Evolutionary conservation across 1,284 basidiomycete species (phyloP), one percentile per base, ranked within the genome.

Genomic region (Sporisorium exsertum): DNA sequence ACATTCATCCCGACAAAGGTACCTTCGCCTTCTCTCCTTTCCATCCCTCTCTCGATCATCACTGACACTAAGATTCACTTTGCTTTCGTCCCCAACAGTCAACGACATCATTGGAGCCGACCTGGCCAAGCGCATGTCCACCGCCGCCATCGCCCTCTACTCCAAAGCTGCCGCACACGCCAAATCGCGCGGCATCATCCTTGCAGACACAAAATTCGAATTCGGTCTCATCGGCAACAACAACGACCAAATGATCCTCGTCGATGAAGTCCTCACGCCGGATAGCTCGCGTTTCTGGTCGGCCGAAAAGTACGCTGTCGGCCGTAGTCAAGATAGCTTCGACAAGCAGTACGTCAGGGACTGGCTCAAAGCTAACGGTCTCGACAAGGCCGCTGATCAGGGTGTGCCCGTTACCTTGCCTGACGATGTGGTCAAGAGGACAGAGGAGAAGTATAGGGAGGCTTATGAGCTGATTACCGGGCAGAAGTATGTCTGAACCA

Each of bases 251-350:
- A 89, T 98, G 54, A 93, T 97, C 78, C 89, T 99, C 45, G 92
- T 99, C 75, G 97, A 99, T 86, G 96, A 99, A 85, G 91, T 94
- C 18, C 90, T 99, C 58, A 99, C 97, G 0, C 95, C 96, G 7
- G 97, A 99, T 87, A 97, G 94, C 24, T 97, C 95, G 20, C 90
- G 96, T 45, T 99, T 98, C 88, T 99, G 97, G 96, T 92, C 94
- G 1, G 88, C 91, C 0, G 88, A 88, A 15, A 89, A 88, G 3
- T 99, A 97, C 87, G 86, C 87, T 43, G 88, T 90, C 2, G 96
- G 96, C 10, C 88, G 89, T 62, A 85, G 91, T 0, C 96, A 97
- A 87, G 90, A 91, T 22, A 94, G 93, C 81, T 99, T 97, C 82
- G 97, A 99, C 87, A 99, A 99, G 88, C 96, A 99, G 87, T 97